Evolutionary conservation across 371 early-diverging fungal genomes (phyloP).

Genomic region (Mucor lusitanicus): DNA sequence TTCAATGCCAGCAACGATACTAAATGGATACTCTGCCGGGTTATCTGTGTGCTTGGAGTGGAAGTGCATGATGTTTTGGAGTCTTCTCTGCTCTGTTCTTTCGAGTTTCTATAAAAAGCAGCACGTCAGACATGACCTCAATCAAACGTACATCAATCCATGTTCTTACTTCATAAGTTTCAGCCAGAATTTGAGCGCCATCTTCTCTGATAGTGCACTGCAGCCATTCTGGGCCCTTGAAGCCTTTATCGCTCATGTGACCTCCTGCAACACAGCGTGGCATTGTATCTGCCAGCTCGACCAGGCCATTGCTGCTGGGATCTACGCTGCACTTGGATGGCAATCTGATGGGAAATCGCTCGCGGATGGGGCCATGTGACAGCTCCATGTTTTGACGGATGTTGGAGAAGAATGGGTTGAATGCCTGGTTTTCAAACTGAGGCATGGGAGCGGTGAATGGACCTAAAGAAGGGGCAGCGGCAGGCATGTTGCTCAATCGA

Average conservation of each 20-base stretch:
- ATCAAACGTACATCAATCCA: neutral
- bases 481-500: conserved; percentile 22
- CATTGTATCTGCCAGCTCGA: neutral
- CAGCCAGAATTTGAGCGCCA: conserved; percentile 40
- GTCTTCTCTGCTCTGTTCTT: conserved; percentile 59
- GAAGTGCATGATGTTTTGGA: conserved; percentile 65
- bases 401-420: conserved; percentile 48
- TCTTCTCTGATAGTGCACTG: conserved; percentile 23
- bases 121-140: neutral
- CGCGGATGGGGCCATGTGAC: conserved; percentile 38
- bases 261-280: conserved; percentile 29
- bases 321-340: conserved; percentile 34
- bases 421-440: conserved; percentile 38
- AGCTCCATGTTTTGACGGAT: conserved; percentile 47
- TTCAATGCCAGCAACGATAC: conserved; percentile 68
- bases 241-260: conserved; percentile 12
- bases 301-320: neutral
- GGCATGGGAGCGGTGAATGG: conserved; percentile 48
- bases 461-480: conserved; percentile 25
- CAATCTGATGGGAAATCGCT: conserved; percentile 38
- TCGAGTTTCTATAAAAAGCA: conserved; percentile 50
- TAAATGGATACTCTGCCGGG: conserved; percentile 50
- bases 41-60: conserved; percentile 48
- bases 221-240: conserved; percentile 37
- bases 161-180: conserved; percentile 43